Conservation (phyloP, 2,329 filamentous ascomycete genomes). For the Mycocentrospora acerina region DNA sequence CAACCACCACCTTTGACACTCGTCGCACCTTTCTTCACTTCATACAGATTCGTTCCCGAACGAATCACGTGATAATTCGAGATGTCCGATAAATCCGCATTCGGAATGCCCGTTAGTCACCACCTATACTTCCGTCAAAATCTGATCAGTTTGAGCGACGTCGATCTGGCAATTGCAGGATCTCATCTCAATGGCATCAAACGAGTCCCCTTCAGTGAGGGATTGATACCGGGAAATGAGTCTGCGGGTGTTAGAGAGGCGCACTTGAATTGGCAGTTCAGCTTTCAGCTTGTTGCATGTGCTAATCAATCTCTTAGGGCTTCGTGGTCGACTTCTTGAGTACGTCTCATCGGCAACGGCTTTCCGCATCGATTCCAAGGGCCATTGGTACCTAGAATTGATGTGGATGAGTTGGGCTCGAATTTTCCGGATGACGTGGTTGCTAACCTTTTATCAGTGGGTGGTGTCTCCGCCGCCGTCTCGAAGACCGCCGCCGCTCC, state of each 20-base stretch:
- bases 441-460: constrained; percentile 69
- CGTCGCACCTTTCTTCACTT: constrained; percentile 28
- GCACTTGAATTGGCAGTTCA: constrained; percentile 14
- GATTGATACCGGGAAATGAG: constrained; percentile 22
- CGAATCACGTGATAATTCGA: too few species aligned
- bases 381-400: constrained; percentile 25
- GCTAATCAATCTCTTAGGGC: constrained; percentile 58
- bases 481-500: constrained; percentile 99
- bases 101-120: constrained; percentile 53
- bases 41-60: constrained; percentile 41
- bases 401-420: constrained; percentile 10
- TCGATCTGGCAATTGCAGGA: constrained; percentile 15
- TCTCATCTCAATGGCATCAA: constrained; percentile 35
- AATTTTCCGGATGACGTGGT: constrained; percentile 11
- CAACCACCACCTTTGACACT: too few species aligned
- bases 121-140: constrained; percentile 11
- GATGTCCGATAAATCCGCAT: constrained; percentile 58
- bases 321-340: constrained; percentile 99
- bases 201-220: constrained; percentile 14
- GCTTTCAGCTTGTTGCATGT: constrained; percentile 17
- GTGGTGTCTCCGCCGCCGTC: constrained; percentile 99
- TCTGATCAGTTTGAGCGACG: constrained; percentile 18
- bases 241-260: constrained; percentile 19
- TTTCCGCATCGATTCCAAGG: constrained; percentile 17
- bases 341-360: constrained; percentile 59